Evolutionary conservation across 768 basidiomycete species (phyloP), one percentile per base, ranked within the genome.

Genomic region (Sarcomyxa edulis): DNA sequence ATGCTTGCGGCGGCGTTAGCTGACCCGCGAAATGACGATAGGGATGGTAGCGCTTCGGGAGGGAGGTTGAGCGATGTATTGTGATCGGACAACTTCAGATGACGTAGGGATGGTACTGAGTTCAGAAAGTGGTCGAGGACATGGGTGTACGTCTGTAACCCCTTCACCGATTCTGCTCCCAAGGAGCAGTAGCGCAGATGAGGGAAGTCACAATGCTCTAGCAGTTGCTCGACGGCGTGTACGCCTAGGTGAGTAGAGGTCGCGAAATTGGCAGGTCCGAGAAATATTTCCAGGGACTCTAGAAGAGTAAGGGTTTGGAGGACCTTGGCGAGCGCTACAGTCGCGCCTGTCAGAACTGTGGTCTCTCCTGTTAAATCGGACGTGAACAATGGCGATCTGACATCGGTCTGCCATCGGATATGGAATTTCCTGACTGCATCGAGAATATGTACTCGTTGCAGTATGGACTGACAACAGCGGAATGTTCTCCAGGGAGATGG

Each of bases 1-100:
- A 83, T 49, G 12, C 64, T 57, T 32, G 78, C 77, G 2, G 79
- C 79, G n/a, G 73, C 65, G 51, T 66, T 65, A 40, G 78, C 69
- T 23, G 71, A 66, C 42, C 81, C 81, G 39, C 77, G 75, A 66
- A 81, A 82, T 36, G 68, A 67, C 9, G 64, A 48, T 16, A 84
- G 67, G 32, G 45, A 46, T 4, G 74, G 73, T 14, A 82, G 60
- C 37, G 71, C 68, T 39, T 50, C 39, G n/a, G 65, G 49, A 6
- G 64, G 58, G 20, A 78, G 59, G 37, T 50, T 43, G 20, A 80
- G 59, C 6, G 62, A 50, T 23, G 64, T 48, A 42, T 63, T 61
- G 44, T 70, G 64, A 53, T 74, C 72, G n/a, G 61, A 58, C 26
- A 77, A 54, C 43, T 64, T 62, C 35, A 77, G 64, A 40, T 72